Base-by-base conservation (phyloP, 495 filamentous ascomycete species). In the Trichocladium antarcticum region DNA sequence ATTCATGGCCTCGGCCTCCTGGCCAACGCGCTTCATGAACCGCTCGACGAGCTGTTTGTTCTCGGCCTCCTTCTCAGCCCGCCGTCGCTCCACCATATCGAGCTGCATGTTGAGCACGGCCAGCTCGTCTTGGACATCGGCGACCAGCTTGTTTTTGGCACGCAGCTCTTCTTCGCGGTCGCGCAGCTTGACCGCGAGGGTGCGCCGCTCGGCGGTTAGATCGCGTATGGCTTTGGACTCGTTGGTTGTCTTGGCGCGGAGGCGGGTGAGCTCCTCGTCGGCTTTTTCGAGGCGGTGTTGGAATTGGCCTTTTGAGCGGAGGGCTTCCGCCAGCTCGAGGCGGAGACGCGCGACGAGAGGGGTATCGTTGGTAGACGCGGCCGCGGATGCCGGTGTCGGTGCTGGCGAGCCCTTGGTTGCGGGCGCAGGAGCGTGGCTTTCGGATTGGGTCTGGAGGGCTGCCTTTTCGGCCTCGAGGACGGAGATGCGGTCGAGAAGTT, bases 61-160 rank as follows among this genome's bases (percentile, higher is more conserved):
- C 59, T 97, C 90, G n/a, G 71, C 73, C 60, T 79, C 69, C 47
- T 93, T 68, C 57, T 79, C 81, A 52, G 75, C 74, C 5, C 71
- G 72, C 56, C 74, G 76, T 61, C 88, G 75, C 59, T 90, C 85
- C 8, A 82, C 78, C 73, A 95, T 80, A 58, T 95, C 88, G 3
- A 95, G 74, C 65, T 96, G 84, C 52, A 96, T 76, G 50, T 86
- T 87, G 39, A 94, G 66, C 2, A 86, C 80, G 34, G 89, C 76
- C 54, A 92, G 77, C 59, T 97, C 90, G 65, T 95, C 89, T 65
- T 96, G 90, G 49, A 93, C 81, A 57, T 89, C 80, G 77, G 87
- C 83, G 2, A 95, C 68, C 50, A 93, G 67, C 61, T 86, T 86
- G 8, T 76, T 80, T 68, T 97, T 97, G 19, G 75, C 86, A 49